Evolutionary conservation across 2,329 filamentous ascomycete species (phyloP).

Genomic region (Leptographium procerum): DNA sequence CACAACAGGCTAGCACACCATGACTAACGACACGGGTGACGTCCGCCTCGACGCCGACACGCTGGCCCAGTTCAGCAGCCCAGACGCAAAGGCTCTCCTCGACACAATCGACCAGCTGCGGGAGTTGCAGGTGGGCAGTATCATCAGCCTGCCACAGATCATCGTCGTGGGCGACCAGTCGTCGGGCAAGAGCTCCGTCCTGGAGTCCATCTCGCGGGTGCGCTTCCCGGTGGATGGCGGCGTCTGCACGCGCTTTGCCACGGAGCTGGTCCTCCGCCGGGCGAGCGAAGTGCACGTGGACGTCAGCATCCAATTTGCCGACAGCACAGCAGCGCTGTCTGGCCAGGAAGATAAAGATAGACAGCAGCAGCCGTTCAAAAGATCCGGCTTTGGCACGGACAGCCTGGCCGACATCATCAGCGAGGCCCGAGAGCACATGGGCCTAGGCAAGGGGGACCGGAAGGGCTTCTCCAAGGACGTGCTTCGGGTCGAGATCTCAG

Average conservation of each 20-base stretch:
- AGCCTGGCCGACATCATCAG: constrained; percentile 25
- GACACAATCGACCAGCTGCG: constrained; percentile 27
- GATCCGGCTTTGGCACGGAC: neutral
- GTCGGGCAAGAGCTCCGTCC: constrained; percentile 52
- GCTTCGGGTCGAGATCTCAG: constrained; percentile 34
- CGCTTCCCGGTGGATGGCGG: constrained; percentile 46
- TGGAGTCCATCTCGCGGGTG: constrained; percentile 52
- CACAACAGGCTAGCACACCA: no score
- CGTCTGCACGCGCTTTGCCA: constrained; percentile 52
- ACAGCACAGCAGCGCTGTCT: constrained; percentile 5
- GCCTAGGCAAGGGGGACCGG: constrained; percentile 19
- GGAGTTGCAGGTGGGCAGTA: constrained; percentile 23
- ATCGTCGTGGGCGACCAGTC: constrained; percentile 52
- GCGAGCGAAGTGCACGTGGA: constrained; percentile 20
- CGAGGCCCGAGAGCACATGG: constrained; percentile 35
- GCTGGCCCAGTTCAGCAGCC: neutral
- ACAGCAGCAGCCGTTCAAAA: constrained; percentile 9
- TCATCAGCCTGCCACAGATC: constrained; percentile 32
- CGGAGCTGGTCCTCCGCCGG: constrained; percentile 47
- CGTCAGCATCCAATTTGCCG: constrained; percentile 25
- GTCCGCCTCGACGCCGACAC: no score
- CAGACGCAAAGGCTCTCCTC: constrained; percentile 24
- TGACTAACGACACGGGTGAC: no score
- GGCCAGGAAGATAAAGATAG: constrained; percentile 17
- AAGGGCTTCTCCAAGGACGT: constrained; percentile 32